Conservation (phyloP, 139 green algal species). For the Chlamydomonas sphaeroides region DNA sequence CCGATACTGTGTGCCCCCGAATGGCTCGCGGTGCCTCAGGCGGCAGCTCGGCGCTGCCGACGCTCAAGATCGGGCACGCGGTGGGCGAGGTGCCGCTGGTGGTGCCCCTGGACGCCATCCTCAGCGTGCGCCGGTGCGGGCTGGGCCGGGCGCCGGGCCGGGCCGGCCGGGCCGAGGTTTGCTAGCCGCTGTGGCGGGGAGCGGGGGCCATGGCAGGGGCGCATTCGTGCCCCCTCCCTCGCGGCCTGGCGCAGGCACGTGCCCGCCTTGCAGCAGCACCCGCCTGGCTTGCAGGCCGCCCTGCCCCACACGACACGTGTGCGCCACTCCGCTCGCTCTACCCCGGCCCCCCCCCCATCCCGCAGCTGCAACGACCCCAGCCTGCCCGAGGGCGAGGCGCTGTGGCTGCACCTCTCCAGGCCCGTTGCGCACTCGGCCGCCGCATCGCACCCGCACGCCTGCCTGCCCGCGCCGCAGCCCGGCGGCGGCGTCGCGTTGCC, state of each 20-base stretch:
- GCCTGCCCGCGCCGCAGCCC: background rate
- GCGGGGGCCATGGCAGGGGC: no score
- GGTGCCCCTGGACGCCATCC: conserved; percentile 58
- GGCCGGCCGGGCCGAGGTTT: no score
- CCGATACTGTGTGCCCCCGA: no score
- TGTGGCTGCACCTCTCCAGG: conserved; percentile 67
- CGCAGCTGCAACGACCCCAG: conserved; percentile 58
- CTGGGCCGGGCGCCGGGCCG: no score
- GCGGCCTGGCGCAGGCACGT: background rate
- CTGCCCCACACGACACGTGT: no score
- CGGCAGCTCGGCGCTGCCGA: background rate
- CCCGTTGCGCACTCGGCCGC: background rate
- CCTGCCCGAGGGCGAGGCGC: conserved; percentile 65
- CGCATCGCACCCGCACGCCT: background rate
- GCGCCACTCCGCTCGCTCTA: background rate
- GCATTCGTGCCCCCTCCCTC: no score
- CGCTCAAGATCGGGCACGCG: conserved; percentile 29
- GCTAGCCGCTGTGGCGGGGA: no score
- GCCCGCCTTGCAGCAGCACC: background rate
- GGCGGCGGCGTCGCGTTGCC: background rate
- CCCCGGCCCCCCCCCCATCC: background rate
- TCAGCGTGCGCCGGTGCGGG: conserved; percentile 53
- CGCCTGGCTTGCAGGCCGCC: no score
- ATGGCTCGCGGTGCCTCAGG: background rate
- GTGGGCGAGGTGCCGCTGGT: conserved; percentile 50